Evolutionary conservation across 768 basidiomycete species (phyloP).

Genomic region (Trametes villosa): DNA sequence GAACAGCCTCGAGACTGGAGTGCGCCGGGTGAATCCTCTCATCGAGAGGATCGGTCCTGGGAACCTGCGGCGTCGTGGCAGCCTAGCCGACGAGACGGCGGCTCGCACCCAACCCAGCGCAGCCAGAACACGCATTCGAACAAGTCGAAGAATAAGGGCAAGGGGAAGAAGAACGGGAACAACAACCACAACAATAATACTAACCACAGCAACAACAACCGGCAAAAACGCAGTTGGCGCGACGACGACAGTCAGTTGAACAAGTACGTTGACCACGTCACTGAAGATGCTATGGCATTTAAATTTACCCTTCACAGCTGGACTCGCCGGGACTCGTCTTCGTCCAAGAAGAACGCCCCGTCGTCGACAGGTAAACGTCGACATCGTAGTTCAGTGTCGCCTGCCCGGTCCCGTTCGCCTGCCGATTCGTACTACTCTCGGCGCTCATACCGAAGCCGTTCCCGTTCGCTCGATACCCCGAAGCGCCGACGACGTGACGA

Average conservation of each 20-base stretch:
- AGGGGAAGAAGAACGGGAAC: conserved; percentile 41
- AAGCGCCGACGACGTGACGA: conserved; percentile 58
- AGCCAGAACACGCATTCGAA: conserved; percentile 35
- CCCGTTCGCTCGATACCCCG: conserved; percentile 63
- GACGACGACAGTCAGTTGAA: conserved; percentile 71
- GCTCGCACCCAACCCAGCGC: conserved; percentile 21
- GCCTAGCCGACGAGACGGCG: conserved; percentile 40
- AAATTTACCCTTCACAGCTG: conserved; percentile 49
- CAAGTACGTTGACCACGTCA: conserved; percentile 55
- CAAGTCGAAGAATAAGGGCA: conserved; percentile 39
- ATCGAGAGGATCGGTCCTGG: conserved; percentile 32
- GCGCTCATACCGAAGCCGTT: conserved; percentile 66
- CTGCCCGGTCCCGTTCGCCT: conserved; percentile 60
- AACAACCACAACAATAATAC: conserved; percentile 36
- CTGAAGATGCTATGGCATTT: conserved; percentile 14
- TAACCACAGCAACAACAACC: conserved; percentile 35
- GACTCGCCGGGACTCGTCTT: conserved; percentile 60
- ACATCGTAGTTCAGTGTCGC: conserved; percentile 51
- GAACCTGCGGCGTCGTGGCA: conserved; percentile 36
- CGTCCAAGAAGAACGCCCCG: conserved; percentile 42
- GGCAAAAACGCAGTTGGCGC: conserved; percentile 47
- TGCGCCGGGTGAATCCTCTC: conserved; percentile 15
- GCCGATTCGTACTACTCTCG: conserved; percentile 68
- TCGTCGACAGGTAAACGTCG: conserved; percentile 44
- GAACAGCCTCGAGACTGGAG: conserved; percentile 30